Evolutionary conservation across 768 basidiomycete genomes (phyloP).

Genomic region (Mycena haematopus): DNA sequence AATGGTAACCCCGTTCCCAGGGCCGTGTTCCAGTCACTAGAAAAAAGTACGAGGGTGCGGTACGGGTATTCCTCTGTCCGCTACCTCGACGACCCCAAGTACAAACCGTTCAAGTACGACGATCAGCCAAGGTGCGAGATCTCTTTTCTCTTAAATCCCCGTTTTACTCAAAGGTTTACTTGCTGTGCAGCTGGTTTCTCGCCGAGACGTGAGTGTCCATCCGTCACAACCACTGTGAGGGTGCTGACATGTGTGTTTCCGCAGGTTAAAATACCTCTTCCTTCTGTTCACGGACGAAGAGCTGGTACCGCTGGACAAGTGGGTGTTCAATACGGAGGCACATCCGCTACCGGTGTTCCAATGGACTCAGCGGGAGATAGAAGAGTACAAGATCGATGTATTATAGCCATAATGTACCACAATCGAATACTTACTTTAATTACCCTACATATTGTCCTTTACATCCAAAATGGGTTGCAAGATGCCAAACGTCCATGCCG

Average conservation of each 20-base stretch:
- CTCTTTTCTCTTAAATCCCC: too few species aligned
- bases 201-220: slow-evolving; percentile 43
- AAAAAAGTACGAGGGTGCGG: slow-evolving; percentile 14
- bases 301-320: slow-evolving; percentile 55
- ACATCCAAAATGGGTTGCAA: too few species aligned
- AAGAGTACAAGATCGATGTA: slow-evolving; percentile 45
- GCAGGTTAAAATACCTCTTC: slow-evolving; percentile 64
- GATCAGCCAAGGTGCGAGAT: slow-evolving; percentile 44
- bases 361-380: slow-evolving; percentile 62
- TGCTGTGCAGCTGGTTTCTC: slow-evolving; percentile 47
- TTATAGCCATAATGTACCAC: not conserved
- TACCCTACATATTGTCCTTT: too few species aligned
- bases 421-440: too few species aligned
- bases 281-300: slow-evolving; percentile 67
- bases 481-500: too few species aligned
- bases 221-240: too few species aligned
- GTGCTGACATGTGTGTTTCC: slow-evolving; percentile 2
- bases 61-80: slow-evolving; percentile 38
- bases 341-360: slow-evolving; percentile 72
- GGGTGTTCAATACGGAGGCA: slow-evolving; percentile 74
- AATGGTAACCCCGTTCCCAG: slow-evolving; percentile 32
- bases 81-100: slow-evolving; percentile 47
- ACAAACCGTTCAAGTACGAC: slow-evolving; percentile 58
- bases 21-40: slow-evolving; percentile 21
- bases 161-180: slow-evolving; percentile 18